A percentile compares a stretch with the other conserved stretches of the same genome.
Conservation (phyloP, 139 green algal genomes). For the Gonium pectorale region DNA sequence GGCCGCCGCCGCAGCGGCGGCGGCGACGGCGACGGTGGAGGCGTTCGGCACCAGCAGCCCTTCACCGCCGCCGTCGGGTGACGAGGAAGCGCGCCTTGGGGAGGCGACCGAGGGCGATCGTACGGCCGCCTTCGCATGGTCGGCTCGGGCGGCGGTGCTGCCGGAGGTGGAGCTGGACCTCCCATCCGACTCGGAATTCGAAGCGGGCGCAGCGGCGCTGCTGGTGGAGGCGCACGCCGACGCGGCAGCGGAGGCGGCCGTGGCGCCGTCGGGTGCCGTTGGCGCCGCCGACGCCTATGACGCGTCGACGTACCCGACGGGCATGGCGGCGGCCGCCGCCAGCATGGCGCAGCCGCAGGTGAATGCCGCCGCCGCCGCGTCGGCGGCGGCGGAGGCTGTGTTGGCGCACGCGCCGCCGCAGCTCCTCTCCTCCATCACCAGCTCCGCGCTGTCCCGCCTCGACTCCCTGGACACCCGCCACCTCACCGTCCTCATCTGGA, state of each 20-base stretch:
- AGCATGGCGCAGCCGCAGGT: background rate
- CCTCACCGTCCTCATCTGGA: conserved; percentile 30
- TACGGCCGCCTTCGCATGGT: too few species aligned
- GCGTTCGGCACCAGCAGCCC: too few species aligned
- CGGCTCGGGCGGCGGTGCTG: background rate
- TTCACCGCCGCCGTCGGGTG: too few species aligned
- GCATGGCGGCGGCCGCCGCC: background rate
- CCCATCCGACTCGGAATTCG: background rate
- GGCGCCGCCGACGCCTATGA: background rate
- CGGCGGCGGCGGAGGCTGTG: background rate
- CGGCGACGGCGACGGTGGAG: background rate
- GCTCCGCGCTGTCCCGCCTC: background rate
- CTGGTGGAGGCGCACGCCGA: background rate
- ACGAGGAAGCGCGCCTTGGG: too few species aligned
- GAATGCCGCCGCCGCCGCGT: background rate
- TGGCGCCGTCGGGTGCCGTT: background rate
- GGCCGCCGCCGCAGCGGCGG: background rate
- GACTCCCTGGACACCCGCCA: background rate
- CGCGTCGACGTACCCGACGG: background rate
- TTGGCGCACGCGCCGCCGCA: background rate
- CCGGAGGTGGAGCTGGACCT: background rate
- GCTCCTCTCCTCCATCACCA: background rate
- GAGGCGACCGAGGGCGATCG: too few species aligned
- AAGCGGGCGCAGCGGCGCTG: background rate
- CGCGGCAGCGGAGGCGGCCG: background rate